Conservation (phyloP, 768 basidiomycete species). For the Multifurca ochricompacta region DNA sequence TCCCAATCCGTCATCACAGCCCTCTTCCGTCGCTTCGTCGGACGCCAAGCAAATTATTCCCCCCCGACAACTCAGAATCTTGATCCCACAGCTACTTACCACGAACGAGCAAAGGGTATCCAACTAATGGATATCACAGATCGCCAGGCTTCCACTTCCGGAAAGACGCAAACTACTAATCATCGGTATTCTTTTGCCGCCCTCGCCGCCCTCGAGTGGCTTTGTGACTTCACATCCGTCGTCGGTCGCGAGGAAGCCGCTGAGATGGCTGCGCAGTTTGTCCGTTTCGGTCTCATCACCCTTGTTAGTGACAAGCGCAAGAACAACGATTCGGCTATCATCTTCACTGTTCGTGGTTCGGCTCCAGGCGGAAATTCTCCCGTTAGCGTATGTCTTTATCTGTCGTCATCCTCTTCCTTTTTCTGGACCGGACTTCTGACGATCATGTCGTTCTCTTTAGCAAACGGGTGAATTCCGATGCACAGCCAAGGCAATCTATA, state of each 20-base stretch:
- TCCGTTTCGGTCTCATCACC: conserved; percentile 84
- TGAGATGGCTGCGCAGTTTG: conserved; percentile 97
- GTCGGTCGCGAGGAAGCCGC: conserved; percentile 94
- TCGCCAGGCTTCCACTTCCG: conserved; percentile 40
- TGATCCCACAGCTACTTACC: conserved; percentile 65
- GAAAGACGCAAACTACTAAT: conserved; percentile 36
- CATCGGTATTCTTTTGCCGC: conserved; percentile 81
- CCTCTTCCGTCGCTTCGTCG: conserved; percentile 92
- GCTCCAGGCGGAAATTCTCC: conserved; percentile 68
- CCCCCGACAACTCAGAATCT: conserved; percentile 37
- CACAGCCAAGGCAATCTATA: conserved; percentile 92
- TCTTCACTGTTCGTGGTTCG: conserved; percentile 83
- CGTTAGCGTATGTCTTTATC: conserved; percentile 48
- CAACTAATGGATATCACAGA: conserved; percentile 66
- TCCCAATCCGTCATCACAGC: conserved; percentile 90
- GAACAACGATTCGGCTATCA: conserved; percentile 87
- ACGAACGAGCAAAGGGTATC: conserved; percentile 71
- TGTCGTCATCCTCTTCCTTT: conserved; percentile 7
- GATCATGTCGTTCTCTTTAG: conserved; percentile 31
- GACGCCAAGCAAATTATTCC: conserved; percentile 76
- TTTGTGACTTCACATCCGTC: conserved; percentile 94
- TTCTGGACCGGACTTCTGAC: conserved; percentile 14
- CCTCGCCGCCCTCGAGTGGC: conserved; percentile 87
- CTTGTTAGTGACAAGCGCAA: conserved; percentile 89
- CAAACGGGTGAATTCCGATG: conserved; percentile 95